These are phyloP conservation scores for Globisporangium splendens DNA, from an alignment of 352 stramenopile genomes.

Conservation along the genomic window DNA sequence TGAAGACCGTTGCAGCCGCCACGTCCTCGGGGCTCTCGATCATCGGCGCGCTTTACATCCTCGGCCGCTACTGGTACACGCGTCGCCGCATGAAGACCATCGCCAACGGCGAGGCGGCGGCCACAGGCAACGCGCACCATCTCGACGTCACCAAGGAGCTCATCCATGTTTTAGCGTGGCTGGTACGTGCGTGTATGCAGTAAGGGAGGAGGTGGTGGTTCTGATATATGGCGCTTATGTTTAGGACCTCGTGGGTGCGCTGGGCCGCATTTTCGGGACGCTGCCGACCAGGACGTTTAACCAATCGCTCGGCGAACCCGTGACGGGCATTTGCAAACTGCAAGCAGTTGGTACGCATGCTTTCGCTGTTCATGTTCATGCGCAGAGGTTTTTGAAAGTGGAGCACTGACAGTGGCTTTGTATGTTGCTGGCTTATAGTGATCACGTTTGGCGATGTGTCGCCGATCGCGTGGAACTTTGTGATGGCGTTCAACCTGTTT, in stretches of 20 bases:
- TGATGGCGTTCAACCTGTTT: slow-evolving; percentile 83
- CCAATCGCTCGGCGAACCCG: slow-evolving; percentile 42
- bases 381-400: background rate
- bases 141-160: slow-evolving; percentile 84
- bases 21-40: slow-evolving; percentile 78
- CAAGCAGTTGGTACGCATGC: slow-evolving; percentile 55
- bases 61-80: slow-evolving; percentile 78
- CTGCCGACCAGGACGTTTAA: slow-evolving; percentile 68
- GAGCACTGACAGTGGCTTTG: background rate
- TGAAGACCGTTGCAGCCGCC: slow-evolving; percentile 56
- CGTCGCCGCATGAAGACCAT: slow-evolving; percentile 39
- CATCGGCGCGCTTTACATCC: slow-evolving; percentile 78
- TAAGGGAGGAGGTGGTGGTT: background rate
- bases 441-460: slow-evolving; percentile 74
- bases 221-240: background rate
- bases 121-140: slow-evolving; percentile 21
- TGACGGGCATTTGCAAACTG: slow-evolving; percentile 61
- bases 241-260: slow-evolving; percentile 68
- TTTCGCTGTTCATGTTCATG: background rate
- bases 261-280: slow-evolving; percentile 64
- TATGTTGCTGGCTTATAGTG: slow-evolving; percentile 25
- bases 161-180: slow-evolving; percentile 80
- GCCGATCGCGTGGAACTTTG: slow-evolving; percentile 80
- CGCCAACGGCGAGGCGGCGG: slow-evolving; percentile 16
- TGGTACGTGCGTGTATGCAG: slow-evolving; percentile 27